These are phyloP conservation scores for Sequoia sempervirens DNA, from an alignment of 75 land plant genomes.

Conservation along the genomic window DNA sequence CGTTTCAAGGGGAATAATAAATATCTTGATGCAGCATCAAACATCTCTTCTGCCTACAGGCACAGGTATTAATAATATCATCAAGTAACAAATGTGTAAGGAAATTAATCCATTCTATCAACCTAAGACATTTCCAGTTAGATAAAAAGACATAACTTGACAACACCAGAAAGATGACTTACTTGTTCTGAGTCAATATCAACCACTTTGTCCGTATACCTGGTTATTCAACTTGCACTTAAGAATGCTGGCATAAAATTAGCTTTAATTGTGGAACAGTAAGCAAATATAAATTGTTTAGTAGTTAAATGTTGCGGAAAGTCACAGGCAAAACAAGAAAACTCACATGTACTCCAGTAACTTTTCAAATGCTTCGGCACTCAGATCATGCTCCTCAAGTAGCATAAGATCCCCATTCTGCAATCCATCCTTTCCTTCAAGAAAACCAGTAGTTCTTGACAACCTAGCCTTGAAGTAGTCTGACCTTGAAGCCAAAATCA, in stretches of 20 bases:
- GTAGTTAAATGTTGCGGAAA: neutral
- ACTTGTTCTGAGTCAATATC: constrained; percentile 87
- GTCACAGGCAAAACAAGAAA: neutral
- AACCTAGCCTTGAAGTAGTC: constrained; percentile 86
- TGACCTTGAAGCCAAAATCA: constrained; percentile 77
- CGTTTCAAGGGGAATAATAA: constrained; percentile 88
- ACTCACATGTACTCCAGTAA: constrained; percentile 93
- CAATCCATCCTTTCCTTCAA: constrained; percentile 34
- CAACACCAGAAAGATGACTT: neutral
- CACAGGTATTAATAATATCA: neutral
- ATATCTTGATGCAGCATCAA: constrained; percentile 98
- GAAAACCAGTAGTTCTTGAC: constrained; percentile 52
- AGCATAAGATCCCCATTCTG: constrained; percentile 37
- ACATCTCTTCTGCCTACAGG: constrained; percentile 83
- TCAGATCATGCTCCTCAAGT: constrained; percentile 83
- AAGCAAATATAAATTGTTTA: neutral
- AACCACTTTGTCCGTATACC: constrained; percentile 82
- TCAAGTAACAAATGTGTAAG: neutral
- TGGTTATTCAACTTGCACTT: constrained; percentile 15
- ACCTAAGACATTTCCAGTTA: neutral
- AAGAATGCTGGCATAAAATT: constrained; percentile 2
- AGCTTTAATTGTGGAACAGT: neutral
- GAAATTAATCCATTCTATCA: neutral
- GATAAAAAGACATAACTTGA: neutral
- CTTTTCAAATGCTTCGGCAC: constrained; percentile 73